phyloP scores from a whole-genome alignment of 169 alveolate species.

The Cyclospora cayetanensis region DNA sequence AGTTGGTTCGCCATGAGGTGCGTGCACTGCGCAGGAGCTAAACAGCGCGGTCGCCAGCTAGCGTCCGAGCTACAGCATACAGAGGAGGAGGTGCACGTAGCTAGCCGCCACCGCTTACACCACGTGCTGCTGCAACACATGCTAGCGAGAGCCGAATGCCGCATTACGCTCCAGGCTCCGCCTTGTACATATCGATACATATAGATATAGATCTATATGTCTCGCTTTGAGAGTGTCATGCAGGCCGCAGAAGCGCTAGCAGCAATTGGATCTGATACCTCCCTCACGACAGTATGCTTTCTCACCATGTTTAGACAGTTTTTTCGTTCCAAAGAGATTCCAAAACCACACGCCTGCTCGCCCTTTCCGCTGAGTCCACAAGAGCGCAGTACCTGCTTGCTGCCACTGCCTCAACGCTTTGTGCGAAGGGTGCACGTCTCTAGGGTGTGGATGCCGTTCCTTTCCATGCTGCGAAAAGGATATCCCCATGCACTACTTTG shows the following conservation, averaged over 20 bases:
- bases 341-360: neutral
- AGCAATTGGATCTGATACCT: conserved; percentile 80
- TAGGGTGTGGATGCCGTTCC: too few relatives aligned
- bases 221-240: neutral
- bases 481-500: too few relatives aligned
- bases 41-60: neutral
- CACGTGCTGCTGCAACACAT: too few relatives aligned
- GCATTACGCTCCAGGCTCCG: too few relatives aligned
- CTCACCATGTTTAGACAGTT: neutral
- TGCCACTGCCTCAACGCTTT: neutral
- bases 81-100: too few relatives aligned
- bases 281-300: conserved; percentile 79
- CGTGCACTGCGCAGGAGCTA: neutral
- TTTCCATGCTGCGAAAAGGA: too few relatives aligned
- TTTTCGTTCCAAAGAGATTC: neutral
- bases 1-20: conserved; percentile 91
- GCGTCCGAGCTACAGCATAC: neutral
- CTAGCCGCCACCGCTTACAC: too few relatives aligned
- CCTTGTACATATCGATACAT: too few relatives aligned
- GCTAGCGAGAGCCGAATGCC: too few relatives aligned
- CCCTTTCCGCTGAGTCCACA: neutral
- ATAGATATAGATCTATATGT: neutral
- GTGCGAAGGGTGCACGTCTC: too few relatives aligned
- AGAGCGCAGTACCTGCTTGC: too few relatives aligned
- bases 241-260: conserved; percentile 85